Percentiles rank a stretch among this genome's conserved stretches.
Conservation (phyloP, 176 grass and related monocot species). For the Oryza australiensis region DNA sequence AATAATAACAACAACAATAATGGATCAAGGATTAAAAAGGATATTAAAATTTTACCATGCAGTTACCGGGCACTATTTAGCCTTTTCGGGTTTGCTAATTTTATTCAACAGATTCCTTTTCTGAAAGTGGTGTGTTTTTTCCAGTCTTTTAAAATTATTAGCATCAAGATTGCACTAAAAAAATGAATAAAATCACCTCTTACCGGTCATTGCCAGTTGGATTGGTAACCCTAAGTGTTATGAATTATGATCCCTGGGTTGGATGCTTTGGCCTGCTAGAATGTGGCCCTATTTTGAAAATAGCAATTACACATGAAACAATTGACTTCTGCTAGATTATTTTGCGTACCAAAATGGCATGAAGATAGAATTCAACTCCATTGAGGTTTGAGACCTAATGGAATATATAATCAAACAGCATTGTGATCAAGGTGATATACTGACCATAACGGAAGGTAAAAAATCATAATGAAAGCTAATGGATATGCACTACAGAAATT, state of each 20-base stretch:
- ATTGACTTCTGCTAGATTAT: background rate
- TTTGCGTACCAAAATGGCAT: background rate
- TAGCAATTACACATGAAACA: background rate
- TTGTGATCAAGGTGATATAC: background rate
- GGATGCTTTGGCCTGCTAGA: background rate
- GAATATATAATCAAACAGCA: background rate
- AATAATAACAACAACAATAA: background rate
- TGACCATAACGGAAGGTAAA: background rate
- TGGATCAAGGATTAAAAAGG: background rate
- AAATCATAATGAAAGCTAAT: background rate
- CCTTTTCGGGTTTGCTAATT: background rate
- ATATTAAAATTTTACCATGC: too few species aligned
- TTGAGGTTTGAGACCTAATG: background rate
- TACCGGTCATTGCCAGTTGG: background rate
- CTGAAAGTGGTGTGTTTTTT: background rate
- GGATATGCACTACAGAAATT: background rate
- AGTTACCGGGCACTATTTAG: background rate
- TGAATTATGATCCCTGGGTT: background rate
- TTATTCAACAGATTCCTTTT: background rate
- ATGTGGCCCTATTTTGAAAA: background rate
- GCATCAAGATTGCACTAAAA: background rate
- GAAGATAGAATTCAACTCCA: background rate
- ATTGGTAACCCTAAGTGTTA: background rate
- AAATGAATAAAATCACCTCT: background rate
- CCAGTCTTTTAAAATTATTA: background rate